Evolutionary conservation across 495 filamentous ascomycete genomes (phyloP).

Genomic region (Chlorociboria aeruginascens): DNA sequence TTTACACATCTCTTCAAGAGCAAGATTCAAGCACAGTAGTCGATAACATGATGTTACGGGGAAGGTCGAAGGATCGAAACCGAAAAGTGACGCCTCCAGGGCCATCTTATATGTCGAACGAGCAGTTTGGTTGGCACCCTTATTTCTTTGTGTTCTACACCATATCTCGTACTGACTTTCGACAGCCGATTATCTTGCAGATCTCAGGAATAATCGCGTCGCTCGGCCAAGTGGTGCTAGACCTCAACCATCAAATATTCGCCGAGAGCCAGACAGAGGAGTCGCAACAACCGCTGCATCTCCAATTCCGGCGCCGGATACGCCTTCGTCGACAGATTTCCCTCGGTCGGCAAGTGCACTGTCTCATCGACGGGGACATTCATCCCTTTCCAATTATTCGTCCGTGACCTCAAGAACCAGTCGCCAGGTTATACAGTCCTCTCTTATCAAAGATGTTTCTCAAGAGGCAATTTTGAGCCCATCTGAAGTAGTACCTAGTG

Average conservation of each 20-base stretch:
- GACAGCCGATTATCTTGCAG: conserved; percentile 65
- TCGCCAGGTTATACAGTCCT: conserved; percentile 34
- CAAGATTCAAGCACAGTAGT: not conserved
- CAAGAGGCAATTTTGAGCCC: conserved; percentile 17
- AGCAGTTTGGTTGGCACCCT: conserved; percentile 64
- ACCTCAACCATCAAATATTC: conserved; percentile 49
- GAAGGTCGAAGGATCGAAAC: conserved; percentile 28
- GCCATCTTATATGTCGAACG: conserved; percentile 72
- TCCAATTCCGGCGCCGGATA: conserved; percentile 7
- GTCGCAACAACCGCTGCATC: not conserved
- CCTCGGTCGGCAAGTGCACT: conserved; percentile 35
- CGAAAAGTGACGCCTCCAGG: conserved; percentile 60
- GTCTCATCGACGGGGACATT: conserved; percentile 36
- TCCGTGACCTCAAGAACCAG: conserved; percentile 21
- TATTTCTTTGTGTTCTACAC: conserved; percentile 20
- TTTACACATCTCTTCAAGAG: not conserved
- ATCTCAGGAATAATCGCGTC: conserved; percentile 67
- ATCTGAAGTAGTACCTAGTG: conserved; percentile 40
- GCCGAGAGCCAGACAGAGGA: conserved; percentile 22
- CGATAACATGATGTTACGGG: conserved; percentile 17
- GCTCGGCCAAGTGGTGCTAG: conserved; percentile 67
- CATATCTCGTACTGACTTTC: conserved; percentile 13
- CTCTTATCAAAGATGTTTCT: not conserved
- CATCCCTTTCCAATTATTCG: conserved; percentile 20
- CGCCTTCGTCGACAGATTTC: conserved; percentile 14